Evolutionary conservation across 345 rosid species (phyloP).

Genomic region (Laguncularia racemosa): DNA sequence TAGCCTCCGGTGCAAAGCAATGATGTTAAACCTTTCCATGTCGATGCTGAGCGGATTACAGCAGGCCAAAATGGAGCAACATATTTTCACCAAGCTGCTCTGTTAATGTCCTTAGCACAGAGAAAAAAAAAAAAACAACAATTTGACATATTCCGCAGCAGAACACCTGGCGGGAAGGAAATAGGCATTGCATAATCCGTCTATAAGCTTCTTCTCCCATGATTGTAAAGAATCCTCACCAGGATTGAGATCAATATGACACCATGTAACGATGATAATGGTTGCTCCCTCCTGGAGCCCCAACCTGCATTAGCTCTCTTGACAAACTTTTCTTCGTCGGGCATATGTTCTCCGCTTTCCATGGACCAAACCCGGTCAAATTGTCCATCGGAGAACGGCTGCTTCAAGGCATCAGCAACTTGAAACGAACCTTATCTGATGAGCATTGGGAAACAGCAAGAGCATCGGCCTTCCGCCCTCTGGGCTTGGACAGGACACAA

Average conservation of each 20-base stretch:
- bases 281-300: slow-evolving; percentile 75
- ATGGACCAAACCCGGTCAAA: slow-evolving; percentile 93
- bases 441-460: slow-evolving; percentile 62
- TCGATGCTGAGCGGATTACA: slow-evolving; percentile 61
- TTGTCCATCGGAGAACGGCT: slow-evolving; percentile 78
- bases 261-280: slow-evolving; percentile 88
- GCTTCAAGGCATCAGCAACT: slow-evolving; percentile 87
- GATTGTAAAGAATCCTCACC: slow-evolving; percentile 56
- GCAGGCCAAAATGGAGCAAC: slow-evolving; percentile 98
- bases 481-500: too few relatives aligned
- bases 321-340: slow-evolving; percentile 74
- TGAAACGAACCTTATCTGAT: slow-evolving; percentile 58
- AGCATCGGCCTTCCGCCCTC: slow-evolving; percentile 64
- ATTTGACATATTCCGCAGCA: slow-evolving; percentile 55
- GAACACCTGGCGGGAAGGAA: slow-evolving; percentile 92
- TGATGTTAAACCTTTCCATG: slow-evolving; percentile 79
- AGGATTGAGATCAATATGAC: slow-evolving; percentile 66
- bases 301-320: slow-evolving; percentile 73
- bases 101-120: slow-evolving; percentile 73
- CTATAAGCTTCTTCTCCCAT: slow-evolving; percentile 62
- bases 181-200: slow-evolving; percentile 61
- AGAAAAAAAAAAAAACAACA: slow-evolving; percentile 46
- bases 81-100: slow-evolving; percentile 71
- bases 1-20: slow-evolving; percentile 59
- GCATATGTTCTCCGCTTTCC: slow-evolving; percentile 99